Evolutionary conservation across 1,139 yeast genomes (phyloP).

Genomic region (Suhomyces choctaworum): DNA sequence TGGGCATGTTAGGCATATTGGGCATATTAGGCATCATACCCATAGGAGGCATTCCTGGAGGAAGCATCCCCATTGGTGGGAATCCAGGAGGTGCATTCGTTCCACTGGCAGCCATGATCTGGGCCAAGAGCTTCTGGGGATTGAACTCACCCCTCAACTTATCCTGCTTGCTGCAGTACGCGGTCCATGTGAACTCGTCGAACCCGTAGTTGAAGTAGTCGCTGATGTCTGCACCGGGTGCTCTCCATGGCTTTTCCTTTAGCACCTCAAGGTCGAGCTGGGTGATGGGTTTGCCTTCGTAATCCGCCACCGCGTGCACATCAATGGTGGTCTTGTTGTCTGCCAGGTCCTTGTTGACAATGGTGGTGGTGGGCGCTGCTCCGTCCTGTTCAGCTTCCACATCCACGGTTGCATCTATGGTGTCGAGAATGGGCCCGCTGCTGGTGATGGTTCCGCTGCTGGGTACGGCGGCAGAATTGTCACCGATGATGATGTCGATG

Average conservation of each 20-base stretch:
- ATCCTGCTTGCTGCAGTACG: slow-evolving; percentile 88
- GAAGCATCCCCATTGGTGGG: slow-evolving; percentile 26
- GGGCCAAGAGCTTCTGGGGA: slow-evolving; percentile 53
- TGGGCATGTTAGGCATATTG: slow-evolving; percentile 24
- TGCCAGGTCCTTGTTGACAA: slow-evolving; percentile 32
- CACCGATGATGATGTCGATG: slow-evolving; percentile 40
- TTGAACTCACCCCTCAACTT: slow-evolving; percentile 76
- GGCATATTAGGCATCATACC: slow-evolving; percentile 41
- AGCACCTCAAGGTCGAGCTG: slow-evolving; percentile 79
- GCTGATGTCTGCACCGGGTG: slow-evolving; percentile 91
- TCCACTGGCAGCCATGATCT: slow-evolving; percentile 36
- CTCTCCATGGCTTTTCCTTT: slow-evolving; percentile 96
- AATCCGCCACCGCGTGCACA: slow-evolving; percentile 73
- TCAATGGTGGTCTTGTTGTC: slow-evolving; percentile 55
- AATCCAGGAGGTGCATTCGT: slow-evolving; percentile 18
- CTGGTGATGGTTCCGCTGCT: slow-evolving; percentile 20
- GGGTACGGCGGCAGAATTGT: slow-evolving; percentile 28
- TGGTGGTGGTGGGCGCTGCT: slow-evolving; percentile 37
- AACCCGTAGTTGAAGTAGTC: slow-evolving; percentile 96
- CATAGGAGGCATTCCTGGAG: slow-evolving; percentile 25
- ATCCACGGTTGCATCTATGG: slow-evolving; percentile 14
- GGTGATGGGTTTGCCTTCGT: slow-evolving; percentile 81
- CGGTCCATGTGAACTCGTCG: slow-evolving; percentile 95
- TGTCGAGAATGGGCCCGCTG: slow-evolving; percentile 24
- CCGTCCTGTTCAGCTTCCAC: slow-evolving; percentile 28